A percentile compares a stretch with the other conserved stretches of the same genome.
Conservation (phyloP, 106 monocot species). For the Phalaenopsis equestris region DNA sequence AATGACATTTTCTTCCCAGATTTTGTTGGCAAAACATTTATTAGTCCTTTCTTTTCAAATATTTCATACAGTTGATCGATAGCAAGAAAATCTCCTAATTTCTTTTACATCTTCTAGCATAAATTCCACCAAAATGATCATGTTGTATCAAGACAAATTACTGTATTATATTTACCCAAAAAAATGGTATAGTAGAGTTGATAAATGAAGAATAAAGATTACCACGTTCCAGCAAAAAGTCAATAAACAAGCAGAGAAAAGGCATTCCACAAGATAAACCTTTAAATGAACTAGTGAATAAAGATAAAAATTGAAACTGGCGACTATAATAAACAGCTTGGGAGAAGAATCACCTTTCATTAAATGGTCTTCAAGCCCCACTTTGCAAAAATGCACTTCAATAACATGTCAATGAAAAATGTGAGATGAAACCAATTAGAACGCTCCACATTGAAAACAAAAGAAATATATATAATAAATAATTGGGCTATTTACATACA, state of each 20-base stretch:
- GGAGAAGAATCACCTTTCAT: not conserved
- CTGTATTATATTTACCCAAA: not conserved
- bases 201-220: not conserved
- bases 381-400: not conserved
- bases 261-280: not conserved
- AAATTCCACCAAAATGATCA: not conserved
- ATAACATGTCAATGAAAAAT: slow-evolving; percentile 1
- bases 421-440: not conserved
- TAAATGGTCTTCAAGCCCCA: slow-evolving; percentile 4
- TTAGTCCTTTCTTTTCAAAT: too few relatives aligned
- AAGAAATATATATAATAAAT: not conserved
- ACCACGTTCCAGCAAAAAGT: not conserved
- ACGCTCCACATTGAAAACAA: not conserved
- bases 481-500: not conserved
- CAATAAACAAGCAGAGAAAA: not conserved
- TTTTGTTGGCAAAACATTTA: too few relatives aligned
- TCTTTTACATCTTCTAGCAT: too few relatives aligned
- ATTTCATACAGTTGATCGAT: too few relatives aligned
- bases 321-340: not conserved
- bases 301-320: too few relatives aligned
- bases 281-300: not conserved
- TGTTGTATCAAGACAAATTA: not conserved
- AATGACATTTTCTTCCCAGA: too few relatives aligned
- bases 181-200: not conserved
- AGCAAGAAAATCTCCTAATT: too few relatives aligned